These are phyloP conservation scores for Pleurotus tuoliensis DNA, from an alignment of 768 basidiomycete species.

Conservation along the genomic window DNA sequence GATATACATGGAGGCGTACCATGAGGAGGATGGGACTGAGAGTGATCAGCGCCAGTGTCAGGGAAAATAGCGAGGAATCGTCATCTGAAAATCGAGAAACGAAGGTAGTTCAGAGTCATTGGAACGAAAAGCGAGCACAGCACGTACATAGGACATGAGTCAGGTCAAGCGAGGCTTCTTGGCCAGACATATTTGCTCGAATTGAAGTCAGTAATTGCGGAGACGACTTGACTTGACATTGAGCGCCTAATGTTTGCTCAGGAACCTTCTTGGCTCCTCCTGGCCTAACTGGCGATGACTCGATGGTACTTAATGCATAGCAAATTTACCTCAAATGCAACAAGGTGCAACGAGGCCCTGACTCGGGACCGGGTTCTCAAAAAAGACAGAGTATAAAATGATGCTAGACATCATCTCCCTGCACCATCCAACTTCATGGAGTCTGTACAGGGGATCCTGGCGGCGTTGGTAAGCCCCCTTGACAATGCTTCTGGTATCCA, in stretches of 20 bases:
- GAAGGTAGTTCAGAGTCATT: background rate
- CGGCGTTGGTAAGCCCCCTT: background rate
- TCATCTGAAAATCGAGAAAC: slow-evolving; percentile 42
- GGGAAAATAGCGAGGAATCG: slow-evolving; percentile 52
- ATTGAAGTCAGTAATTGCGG: too few species aligned
- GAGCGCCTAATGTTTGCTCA: too few species aligned
- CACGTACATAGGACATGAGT: slow-evolving; percentile 64
- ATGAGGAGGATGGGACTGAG: slow-evolving; percentile 70
- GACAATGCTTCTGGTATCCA: background rate
- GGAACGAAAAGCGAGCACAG: background rate
- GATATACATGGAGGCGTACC: slow-evolving; percentile 33
- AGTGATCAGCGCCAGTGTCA: slow-evolving; percentile 59
- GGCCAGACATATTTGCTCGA: too few species aligned
- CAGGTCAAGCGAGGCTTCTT: slow-evolving; percentile 50
- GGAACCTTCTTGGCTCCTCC: too few species aligned
- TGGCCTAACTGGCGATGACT: background rate
- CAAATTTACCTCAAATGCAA: background rate
- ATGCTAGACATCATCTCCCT: background rate
- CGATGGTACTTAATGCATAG: background rate
- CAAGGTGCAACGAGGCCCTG: background rate
- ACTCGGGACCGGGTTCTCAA: background rate
- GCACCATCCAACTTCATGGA: background rate
- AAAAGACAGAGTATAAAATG: background rate
- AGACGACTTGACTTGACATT: too few species aligned
- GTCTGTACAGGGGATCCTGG: background rate